phyloP scores from a whole-genome alignment of 192 early-diverging fungal genomes.

The Ambispora gerdemannii region DNA sequence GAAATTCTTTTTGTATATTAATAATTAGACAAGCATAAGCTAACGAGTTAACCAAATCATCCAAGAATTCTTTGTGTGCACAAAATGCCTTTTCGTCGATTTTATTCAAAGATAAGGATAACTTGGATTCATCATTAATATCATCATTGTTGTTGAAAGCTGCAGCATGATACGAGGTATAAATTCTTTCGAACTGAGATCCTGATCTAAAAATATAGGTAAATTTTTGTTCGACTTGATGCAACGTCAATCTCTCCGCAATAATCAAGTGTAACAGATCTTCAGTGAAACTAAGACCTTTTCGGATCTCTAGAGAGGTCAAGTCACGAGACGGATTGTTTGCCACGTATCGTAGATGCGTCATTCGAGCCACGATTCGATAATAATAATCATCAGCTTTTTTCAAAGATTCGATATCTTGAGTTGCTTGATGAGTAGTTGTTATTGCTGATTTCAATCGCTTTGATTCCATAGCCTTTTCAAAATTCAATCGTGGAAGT shows the following conservation, averaged over 20 bases:
- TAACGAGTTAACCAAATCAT: slow-evolving; percentile 39
- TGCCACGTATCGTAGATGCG: slow-evolving; percentile 50
- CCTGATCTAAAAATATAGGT: too few species aligned
- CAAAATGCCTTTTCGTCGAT: slow-evolving; percentile 28
- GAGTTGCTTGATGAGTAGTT: background rate
- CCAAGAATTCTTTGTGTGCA: slow-evolving; percentile 41
- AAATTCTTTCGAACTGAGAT: too few species aligned
- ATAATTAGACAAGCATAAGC: slow-evolving; percentile 38
- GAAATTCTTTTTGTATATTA: slow-evolving; percentile 35
- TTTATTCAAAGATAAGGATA: slow-evolving; percentile 28
- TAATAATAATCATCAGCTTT: slow-evolving; percentile 71
- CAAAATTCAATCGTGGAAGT: slow-evolving; percentile 37
- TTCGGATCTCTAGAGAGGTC: slow-evolving; percentile 61
- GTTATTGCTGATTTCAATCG: background rate
- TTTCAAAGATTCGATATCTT: slow-evolving; percentile 36
- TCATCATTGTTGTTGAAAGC: background rate
- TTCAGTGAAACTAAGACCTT: slow-evolving; percentile 61
- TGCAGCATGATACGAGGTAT: too few species aligned
- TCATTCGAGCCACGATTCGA: slow-evolving; percentile 59
- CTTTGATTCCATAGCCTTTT: slow-evolving; percentile 34
- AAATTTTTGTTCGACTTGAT: slow-evolving; percentile 22
- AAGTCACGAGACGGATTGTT: slow-evolving; percentile 56
- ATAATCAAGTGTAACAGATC: slow-evolving; percentile 61
- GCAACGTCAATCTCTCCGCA: slow-evolving; percentile 50
- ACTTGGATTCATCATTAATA: background rate